These are phyloP conservation scores for Chrysanthemum seticuspe DNA, from an alignment of 129 eudicot genomes.

Conservation along the genomic window DNA sequence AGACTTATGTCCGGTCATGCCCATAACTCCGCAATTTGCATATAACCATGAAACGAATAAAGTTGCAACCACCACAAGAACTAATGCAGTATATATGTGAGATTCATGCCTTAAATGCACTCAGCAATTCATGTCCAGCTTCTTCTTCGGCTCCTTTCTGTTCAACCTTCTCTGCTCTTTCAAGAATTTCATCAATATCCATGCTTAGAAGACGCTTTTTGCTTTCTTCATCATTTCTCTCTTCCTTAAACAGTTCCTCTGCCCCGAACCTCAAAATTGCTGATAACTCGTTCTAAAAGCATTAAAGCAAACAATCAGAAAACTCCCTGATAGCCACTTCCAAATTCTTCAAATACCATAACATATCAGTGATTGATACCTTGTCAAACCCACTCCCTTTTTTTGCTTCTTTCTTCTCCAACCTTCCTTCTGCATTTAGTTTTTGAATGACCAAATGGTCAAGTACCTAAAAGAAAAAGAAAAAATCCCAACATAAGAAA, in stretches of 20 bases:
- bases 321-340: not conserved
- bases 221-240: constrained; percentile 91
- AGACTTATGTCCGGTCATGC: not conserved
- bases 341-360: constrained; percentile 4
- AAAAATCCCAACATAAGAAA: constrained; percentile 2
- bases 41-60: not conserved
- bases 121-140: constrained; percentile 68
- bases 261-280: constrained; percentile 99
- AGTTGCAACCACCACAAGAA: constrained; percentile 4
- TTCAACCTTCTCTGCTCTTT: constrained; percentile 97
- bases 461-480: constrained; percentile 58
- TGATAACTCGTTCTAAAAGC: constrained; percentile 88
- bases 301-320: constrained; percentile 20
- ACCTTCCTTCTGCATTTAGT: constrained; percentile 92
- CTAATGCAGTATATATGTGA: not conserved
- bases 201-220: constrained; percentile 83
- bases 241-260: constrained; percentile 96
- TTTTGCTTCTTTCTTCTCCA: constrained; percentile 97
- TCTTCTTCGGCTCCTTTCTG: constrained; percentile 63
- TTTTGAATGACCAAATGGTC: constrained; percentile 98
- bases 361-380: constrained; percentile 44
- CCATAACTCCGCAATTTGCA: not conserved
- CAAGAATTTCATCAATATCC: constrained; percentile 99
- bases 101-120: constrained; percentile 85
- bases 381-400: constrained; percentile 86